A percentile compares a stretch with the other conserved stretches of the same genome.
Evolutionary conservation across 768 basidiomycete species (phyloP).

Genomic region (Mycena floridula): DNA sequence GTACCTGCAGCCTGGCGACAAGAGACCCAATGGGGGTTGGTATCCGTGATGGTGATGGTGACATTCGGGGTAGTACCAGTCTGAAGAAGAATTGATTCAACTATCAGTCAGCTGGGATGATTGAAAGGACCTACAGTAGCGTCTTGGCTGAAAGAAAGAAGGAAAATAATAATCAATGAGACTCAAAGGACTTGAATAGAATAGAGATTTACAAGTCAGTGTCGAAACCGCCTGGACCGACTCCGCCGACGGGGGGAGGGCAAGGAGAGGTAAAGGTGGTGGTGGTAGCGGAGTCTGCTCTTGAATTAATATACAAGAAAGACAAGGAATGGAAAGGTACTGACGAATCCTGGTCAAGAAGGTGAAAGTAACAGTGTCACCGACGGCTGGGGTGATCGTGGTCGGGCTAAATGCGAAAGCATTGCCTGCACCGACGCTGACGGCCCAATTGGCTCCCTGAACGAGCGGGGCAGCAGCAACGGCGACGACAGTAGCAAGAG

Average conservation of each 20-base stretch:
- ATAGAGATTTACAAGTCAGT: constrained; percentile 12
- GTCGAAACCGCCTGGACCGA: constrained; percentile 12
- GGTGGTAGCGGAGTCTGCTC: constrained; percentile 11
- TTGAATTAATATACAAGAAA: neutral
- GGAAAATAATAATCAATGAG: no score
- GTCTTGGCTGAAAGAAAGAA: no score
- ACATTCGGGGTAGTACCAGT: no score
- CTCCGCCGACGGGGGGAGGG: constrained; percentile 14
- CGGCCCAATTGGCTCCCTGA: constrained; percentile 7
- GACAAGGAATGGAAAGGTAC: neutral
- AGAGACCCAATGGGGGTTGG: no score
- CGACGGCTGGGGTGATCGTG: constrained; percentile 7
- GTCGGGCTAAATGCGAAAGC: constrained; percentile 11
- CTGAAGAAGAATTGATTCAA: no score
- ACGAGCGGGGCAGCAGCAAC: constrained; percentile 10
- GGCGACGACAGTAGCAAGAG: constrained; percentile 4
- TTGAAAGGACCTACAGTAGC: no score
- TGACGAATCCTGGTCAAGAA: constrained; percentile 2
- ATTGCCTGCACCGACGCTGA: constrained; percentile 11
- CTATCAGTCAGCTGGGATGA: no score
- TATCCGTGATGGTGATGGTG: no score
- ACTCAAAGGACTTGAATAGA: no score
- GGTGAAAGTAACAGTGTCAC: constrained; percentile 15
- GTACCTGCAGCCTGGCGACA: no score
- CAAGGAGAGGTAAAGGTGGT: constrained; percentile 13